Conservation (phyloP, 768 basidiomycete species). For the Lyophyllum decastes region DNA sequence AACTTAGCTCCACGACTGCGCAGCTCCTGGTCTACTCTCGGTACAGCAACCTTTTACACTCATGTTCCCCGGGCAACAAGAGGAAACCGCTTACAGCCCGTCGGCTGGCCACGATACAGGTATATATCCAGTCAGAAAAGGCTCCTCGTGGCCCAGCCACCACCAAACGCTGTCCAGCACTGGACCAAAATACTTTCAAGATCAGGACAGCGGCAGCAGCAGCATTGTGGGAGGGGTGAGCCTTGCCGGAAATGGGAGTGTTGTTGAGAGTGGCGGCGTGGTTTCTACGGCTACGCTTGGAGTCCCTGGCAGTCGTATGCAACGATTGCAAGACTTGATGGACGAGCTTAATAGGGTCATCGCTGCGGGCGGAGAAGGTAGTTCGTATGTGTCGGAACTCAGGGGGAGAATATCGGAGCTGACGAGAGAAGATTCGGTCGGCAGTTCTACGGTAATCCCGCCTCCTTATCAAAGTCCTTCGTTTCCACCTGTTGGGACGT, state of each 20-base stretch:
- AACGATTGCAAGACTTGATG: constrained; percentile 7
- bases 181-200: background rate
- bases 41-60: background rate
- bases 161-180: background rate
- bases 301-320: constrained; percentile 2
- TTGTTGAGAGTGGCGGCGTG: background rate
- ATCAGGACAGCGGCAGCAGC: background rate
- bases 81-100: background rate
- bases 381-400: background rate
- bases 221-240: background rate
- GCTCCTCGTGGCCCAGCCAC: background rate
- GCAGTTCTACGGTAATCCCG: background rate
- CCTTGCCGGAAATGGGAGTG: too few species aligned
- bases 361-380: background rate
- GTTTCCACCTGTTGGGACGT: too few species aligned
- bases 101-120: background rate
- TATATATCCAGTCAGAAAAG: background rate
- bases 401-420: constrained; percentile 8
- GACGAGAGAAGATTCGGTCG: background rate
- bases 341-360: constrained; percentile 2
- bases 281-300: background rate
- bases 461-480: background rate
- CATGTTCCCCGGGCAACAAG: background rate
- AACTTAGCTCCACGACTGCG: background rate
- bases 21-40: background rate